Base-by-base conservation (phyloP, 2,329 filamentous ascomycete species). In the Sporothrix brunneoviolacea region DNA sequence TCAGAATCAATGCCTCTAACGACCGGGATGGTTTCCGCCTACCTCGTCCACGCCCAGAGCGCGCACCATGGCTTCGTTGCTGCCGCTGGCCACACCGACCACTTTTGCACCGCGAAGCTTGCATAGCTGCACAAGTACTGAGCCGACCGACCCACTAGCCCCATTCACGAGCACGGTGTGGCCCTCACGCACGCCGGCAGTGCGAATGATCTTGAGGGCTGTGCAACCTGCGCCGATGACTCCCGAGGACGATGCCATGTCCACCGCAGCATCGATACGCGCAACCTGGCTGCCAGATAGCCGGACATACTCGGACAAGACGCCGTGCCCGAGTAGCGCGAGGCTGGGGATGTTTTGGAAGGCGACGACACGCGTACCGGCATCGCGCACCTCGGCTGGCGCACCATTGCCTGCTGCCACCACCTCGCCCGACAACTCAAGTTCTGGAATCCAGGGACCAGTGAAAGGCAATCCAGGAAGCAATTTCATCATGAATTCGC, bases 81-180 rank as follows among this genome's bases (percentile, higher is more conserved):
- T 62, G 1, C 63, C 66, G 2, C 72, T 74, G 56, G 74, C 77
- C 13, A 76, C 66, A 0, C 63, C 74, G 1, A 70, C 69, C 1
- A 78, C 66, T 37, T 62, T 59, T 5, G 70, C 73, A 0, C 62
- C 58, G 42, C 62, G 53, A 48, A 70, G 64, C 52, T 73, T 64
- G 55, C 62, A 54, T 18, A 74, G 67, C 59, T 77, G 74, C 36
- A 74, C 60, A 2, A 67, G 62, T 48, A 75, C 56, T 13, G 66
- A 65, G 9, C 74, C 74, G 7, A 77, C 69, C 6, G 73, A 74
- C 0, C 74, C 73, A 54, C 72, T 74, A 15, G 71, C 74, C 2
- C 71, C 74, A 52, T 75, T 73, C 0, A 76, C 63, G 38, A 77
- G 54, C 27, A 75, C 69, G 1, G 63, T 59, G 33, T 68, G 62